Evolutionary conservation across 1,284 basidiomycete genomes (phyloP), one percentile per base, ranked within the genome.

Genomic region (Trichosporon faecale): DNA sequence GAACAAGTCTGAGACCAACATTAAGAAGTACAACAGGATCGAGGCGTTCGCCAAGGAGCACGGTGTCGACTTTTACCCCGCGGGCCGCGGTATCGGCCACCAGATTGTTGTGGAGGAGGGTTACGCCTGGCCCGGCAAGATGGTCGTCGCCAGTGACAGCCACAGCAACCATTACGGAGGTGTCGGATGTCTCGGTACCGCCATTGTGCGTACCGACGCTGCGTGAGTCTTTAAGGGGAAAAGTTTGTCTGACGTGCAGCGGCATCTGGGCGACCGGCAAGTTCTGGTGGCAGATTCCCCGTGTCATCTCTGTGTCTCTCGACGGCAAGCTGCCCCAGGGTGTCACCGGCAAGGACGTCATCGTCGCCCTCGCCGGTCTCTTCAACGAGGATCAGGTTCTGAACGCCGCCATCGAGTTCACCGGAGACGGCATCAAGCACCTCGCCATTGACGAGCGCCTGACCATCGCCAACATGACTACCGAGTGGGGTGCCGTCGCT

Each of bases 201-300:
- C 96, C 1, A 97, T 99, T 75, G 96, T 95, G 4, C 88, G 93
- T 60, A 95, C 93, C 2, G 83, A 84, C 67, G 83, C 83, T 37
- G 82, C 82, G 76, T 84, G 68, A 80, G 77, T 78, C 3, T 3
- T 8, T 23, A 18, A 9, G n/a, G n/a, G n/a, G 21, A 52, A 23
- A n/a, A 37, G 25, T 35, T 16, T 23, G 14, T 29, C 57, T 69
- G 16, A 46, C 68, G 16, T 18, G 1, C 72, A 83, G 73, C 78
- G 95, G 96, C 1, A 89, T 99, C 21, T 99, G 96, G 96, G 95
- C 97, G 2, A 99, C 97, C 0, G 94, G 96, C 55, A 94, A 94
- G 84, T 99, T 97, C 3, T 99, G 96, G 96, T 99, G 96, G 97
- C 96, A 99, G 85, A 92, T 99, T 29, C 96, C 96, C 6, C 89